Evolutionary conservation across 2,329 filamentous ascomycete species (phyloP), one percentile per base, ranked within the genome.

Genomic region (Fusarium sp.): DNA sequence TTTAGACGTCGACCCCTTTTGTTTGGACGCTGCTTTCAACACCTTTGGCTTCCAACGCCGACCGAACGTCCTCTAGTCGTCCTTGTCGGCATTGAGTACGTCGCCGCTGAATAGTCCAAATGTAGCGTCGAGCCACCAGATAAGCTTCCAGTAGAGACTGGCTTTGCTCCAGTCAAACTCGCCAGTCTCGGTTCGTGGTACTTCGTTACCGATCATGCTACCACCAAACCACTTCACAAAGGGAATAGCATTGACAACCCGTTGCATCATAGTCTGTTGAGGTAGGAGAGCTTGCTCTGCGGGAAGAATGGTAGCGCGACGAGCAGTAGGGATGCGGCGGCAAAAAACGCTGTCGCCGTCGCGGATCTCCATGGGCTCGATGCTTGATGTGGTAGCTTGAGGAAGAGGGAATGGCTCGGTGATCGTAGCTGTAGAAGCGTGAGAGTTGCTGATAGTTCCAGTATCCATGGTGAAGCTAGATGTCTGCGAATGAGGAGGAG

Each of bases 101-200:
- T 91, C 89, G 28, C 88, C 86, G 45, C 86, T 85, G 78, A 91
- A 91, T 42, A 91, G 82, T 8, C 85, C 83, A 76, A 91, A 90
- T 60, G 85, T 86, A 24, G 84, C 82, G 76, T 91, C 90, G 30
- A 92, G 82, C 83, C 86, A 90, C 83, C 87, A 92, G 74, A 92
- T 89, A 47, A 91, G 77, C 80, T 89, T 89, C 90, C 90, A 92
- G 82, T 92, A 92, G 68, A 92, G 81, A 68, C 89, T 91, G 16
- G 90, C 90, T 50, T 84, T 84, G 45, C 89, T 89, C 85, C 91
- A 93, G 81, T 98, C 95, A 75, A 97, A 95, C 45, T 90, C 90
- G 64, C 93, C 93, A 47, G 88, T 85, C 59, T 94, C 92, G 59
- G 87, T 91, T 45, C 92, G 87, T 13, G 93, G 93, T 42, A 95